These are phyloP conservation scores for Phialophora tarda DNA, from an alignment of 2,329 filamentous ascomycete genomes.

Conservation along the genomic window DNA sequence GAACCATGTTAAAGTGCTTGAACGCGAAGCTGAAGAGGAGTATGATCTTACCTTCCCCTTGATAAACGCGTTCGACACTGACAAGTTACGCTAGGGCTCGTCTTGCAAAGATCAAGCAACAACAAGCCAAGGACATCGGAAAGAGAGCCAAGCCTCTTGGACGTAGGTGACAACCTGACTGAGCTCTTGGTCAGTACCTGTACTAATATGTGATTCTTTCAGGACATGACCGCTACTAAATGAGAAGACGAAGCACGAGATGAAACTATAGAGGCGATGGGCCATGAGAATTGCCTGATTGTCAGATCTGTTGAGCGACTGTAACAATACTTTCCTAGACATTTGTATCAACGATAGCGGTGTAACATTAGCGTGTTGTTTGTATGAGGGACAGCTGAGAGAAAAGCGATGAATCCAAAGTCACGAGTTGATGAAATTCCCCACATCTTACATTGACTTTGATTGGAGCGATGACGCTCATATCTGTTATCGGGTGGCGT, in stretches of 20 bases:
- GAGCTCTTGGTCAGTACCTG: constrained; percentile 48
- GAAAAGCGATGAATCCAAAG: not conserved
- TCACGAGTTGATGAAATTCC: not conserved
- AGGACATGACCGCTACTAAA: constrained; percentile 50
- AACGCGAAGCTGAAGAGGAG: constrained; percentile 70
- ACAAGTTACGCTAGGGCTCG: constrained; percentile 51
- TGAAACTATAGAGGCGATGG: not conserved
- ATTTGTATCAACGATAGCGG: constrained; percentile 7
- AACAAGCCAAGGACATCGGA: constrained; percentile 67
- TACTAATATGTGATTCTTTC: constrained; percentile 54
- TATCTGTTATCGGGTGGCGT: constrained; percentile 3
- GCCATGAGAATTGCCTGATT: not conserved
- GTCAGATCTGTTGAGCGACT: not conserved
- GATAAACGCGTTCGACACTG: constrained; percentile 6
- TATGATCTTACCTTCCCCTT: constrained; percentile 35
- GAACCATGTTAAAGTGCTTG: constrained; percentile 67
- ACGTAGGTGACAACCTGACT: constrained; percentile 57
- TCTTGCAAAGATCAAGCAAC: constrained; percentile 70
- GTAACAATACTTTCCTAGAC: constrained; percentile 16
- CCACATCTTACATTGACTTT: not conserved
- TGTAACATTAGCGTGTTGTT: constrained; percentile 6
- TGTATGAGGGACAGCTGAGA: not conserved
- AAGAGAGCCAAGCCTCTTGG: constrained; percentile 73
- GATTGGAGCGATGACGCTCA: not conserved
- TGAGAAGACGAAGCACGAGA: constrained; percentile 44